Conservation (phyloP, 257 asterid genomes). For the Marsdenia floribunda region DNA sequence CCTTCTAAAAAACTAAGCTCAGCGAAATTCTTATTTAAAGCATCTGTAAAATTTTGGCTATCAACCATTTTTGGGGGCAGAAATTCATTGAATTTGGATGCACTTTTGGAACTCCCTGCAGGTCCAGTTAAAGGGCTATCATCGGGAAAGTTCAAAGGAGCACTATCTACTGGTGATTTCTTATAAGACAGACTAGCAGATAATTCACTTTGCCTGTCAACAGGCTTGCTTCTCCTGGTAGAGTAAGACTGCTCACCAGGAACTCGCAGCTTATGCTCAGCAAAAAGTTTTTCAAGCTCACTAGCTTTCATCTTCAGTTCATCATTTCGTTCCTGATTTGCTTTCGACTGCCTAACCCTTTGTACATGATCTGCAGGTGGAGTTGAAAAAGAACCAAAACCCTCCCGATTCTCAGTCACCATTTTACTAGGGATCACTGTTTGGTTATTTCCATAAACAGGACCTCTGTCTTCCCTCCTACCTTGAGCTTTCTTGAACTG, state of each 20-base stretch:
- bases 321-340: conserved; percentile 77
- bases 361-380: conserved; percentile 56
- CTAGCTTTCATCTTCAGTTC: conserved; percentile 83
- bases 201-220: conserved; percentile 37
- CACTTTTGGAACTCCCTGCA: conserved; percentile 39
- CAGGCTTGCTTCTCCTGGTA: conserved; percentile 38
- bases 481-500: conserved; percentile 38
- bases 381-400: conserved; percentile 41
- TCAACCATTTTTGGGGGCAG: conserved; percentile 28
- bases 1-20: conserved; percentile 60
- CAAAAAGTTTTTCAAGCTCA: conserved; percentile 91
- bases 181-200: conserved; percentile 30
- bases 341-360: conserved; percentile 63
- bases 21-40: conserved; percentile 39
- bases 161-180: conserved; percentile 32
- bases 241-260: conserved; percentile 66
- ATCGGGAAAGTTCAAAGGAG: conserved; percentile 30
- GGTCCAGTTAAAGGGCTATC: conserved; percentile 31
- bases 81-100: conserved; percentile 29
- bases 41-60: conserved; percentile 37
- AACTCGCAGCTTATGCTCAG: conserved; percentile 56
- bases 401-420: conserved; percentile 29
- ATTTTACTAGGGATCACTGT: conserved; percentile 30
- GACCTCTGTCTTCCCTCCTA: conserved; percentile 32
- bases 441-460: conserved; percentile 36